A percentile compares a stretch with the other conserved stretches of the same genome.
Conservation (phyloP, 2,329 filamentous ascomycete genomes). For the Clathrospora elynae region DNA sequence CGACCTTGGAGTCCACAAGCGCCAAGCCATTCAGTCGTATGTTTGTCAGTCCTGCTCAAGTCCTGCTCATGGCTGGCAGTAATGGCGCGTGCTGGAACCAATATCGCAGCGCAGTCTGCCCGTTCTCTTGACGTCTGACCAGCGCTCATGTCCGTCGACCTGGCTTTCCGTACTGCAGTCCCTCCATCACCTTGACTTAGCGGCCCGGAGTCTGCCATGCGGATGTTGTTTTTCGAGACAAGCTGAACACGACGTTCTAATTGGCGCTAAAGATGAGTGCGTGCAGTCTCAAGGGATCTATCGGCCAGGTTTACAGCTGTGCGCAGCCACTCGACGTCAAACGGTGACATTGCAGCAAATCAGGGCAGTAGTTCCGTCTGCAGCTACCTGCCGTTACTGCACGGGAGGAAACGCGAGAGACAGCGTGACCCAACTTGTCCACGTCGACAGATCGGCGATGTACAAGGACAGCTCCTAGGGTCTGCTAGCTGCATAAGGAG, state of each 20-base stretch:
- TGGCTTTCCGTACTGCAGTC: conserved; percentile 19
- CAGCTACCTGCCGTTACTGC: conserved; percentile 31
- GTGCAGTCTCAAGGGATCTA: conserved; percentile 22
- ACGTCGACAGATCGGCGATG: conserved; percentile 31
- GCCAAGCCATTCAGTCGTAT: conserved; percentile 9
- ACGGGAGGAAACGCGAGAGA: conserved; percentile 28
- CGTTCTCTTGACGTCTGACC: conserved; percentile 9
- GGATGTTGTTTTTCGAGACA: conserved; percentile 19
- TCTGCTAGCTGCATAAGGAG: conserved; percentile 25
- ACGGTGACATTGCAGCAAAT: conserved; percentile 29
- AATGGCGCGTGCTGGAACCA: conserved; percentile 3
- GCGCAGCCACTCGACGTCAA: conserved; percentile 22
- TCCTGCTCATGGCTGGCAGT: conserved; percentile 9
- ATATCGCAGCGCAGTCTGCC: conserved; percentile 8
- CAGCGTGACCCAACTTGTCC: conserved; percentile 32
- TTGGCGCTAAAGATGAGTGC: conserved; percentile 13
- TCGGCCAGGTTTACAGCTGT: conserved; percentile 12
- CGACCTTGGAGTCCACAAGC: conserved; percentile 9
- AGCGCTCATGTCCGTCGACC: conserved; percentile 34
- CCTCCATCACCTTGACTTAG: conserved; percentile 6
- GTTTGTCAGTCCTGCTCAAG: conserved; percentile 15
- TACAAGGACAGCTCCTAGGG: conserved; percentile 21
- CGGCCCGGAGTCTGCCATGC: conserved; percentile 12
- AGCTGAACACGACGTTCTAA: conserved; percentile 10
- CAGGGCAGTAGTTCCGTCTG: conserved; percentile 18